Evolutionary conservation across 805 yeast species (phyloP).

Genomic region (Saccharomycopsis lassenensis): DNA sequence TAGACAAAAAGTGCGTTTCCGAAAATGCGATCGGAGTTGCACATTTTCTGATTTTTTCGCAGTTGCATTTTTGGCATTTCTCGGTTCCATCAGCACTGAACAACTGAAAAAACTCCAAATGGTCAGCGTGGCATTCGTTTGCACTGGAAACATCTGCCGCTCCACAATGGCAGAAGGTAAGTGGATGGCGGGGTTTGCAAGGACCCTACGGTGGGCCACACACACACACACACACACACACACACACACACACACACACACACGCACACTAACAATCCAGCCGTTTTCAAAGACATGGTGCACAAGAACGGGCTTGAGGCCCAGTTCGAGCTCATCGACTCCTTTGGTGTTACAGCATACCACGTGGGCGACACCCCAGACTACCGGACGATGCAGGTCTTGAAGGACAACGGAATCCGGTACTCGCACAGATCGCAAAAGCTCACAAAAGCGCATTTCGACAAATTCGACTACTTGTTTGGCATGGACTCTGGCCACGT

Average conservation of each 20-base stretch:
- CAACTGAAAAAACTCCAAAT: too few relatives aligned
- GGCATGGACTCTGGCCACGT: conserved; percentile 12
- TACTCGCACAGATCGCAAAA: conserved; percentile 9
- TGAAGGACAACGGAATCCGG: conserved; percentile 4
- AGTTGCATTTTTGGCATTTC: too few relatives aligned
- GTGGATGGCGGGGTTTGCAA: conserved; percentile 1
- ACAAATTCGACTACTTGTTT: conserved; percentile 11
- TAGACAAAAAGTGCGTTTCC: too few relatives aligned
- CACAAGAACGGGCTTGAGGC: conserved; percentile 1
- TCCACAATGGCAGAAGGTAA: conserved; percentile 15
- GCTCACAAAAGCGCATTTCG: conserved; percentile 2
- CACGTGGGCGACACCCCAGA: conserved; percentile 14
- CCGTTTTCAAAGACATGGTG: conserved; percentile 11
- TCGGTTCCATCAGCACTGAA: too few relatives aligned
- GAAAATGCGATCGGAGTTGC: too few relatives aligned
- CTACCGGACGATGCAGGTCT: conserved; percentile 9
- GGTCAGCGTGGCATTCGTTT: conserved; percentile 15
- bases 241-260: too few relatives aligned
- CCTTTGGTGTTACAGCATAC: conserved; percentile 12
- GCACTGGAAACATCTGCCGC: conserved; percentile 16
- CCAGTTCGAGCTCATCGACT: conserved; percentile 9
- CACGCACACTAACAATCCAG: too few relatives aligned
- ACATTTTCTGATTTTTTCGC: too few relatives aligned
- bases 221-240: too few relatives aligned
- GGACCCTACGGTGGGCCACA: too few relatives aligned